Conservation (phyloP, 768 basidiomycete genomes). For the Leccinum boreale region DNA sequence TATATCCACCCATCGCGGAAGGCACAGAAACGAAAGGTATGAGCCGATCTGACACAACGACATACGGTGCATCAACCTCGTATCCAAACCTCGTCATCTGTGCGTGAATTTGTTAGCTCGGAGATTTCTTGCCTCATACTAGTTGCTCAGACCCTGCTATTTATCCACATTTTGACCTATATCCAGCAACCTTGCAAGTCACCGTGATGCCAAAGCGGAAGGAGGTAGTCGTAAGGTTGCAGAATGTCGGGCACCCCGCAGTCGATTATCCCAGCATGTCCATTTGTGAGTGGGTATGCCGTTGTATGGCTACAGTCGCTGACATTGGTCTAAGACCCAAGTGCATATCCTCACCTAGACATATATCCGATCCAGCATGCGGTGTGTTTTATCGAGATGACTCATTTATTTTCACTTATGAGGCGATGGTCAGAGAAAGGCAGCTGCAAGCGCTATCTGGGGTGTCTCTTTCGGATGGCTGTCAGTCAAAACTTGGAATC, state of each 20-base stretch:
- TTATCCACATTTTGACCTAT: constrained; percentile 42
- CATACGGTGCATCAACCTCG: not conserved
- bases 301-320: not conserved
- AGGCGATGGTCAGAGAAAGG: constrained; percentile 4
- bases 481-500: constrained; percentile 16
- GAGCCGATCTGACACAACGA: not conserved
- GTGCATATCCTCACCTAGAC: constrained; percentile 39
- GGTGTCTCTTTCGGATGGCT: constrained; percentile 21
- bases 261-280: constrained; percentile 25
- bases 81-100: constrained; percentile 20
- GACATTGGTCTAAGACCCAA: constrained; percentile 35
- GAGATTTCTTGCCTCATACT: not conserved
- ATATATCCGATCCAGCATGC: constrained; percentile 34
- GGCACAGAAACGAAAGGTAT: not conserved
- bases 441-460: constrained; percentile 7
- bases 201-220: constrained; percentile 52
- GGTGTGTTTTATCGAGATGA: constrained; percentile 7
- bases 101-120: not conserved
- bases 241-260: constrained; percentile 3
- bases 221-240: constrained; percentile 26
- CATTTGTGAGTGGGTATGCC: constrained; percentile 24
- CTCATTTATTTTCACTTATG: not conserved
- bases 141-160: constrained; percentile 32
- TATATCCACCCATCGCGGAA: constrained; percentile 32
- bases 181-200: constrained; percentile 31